Evolutionary conservation across 2,329 filamentous ascomycete genomes (phyloP).

Genomic region (Tolypocladium guangdongense): DNA sequence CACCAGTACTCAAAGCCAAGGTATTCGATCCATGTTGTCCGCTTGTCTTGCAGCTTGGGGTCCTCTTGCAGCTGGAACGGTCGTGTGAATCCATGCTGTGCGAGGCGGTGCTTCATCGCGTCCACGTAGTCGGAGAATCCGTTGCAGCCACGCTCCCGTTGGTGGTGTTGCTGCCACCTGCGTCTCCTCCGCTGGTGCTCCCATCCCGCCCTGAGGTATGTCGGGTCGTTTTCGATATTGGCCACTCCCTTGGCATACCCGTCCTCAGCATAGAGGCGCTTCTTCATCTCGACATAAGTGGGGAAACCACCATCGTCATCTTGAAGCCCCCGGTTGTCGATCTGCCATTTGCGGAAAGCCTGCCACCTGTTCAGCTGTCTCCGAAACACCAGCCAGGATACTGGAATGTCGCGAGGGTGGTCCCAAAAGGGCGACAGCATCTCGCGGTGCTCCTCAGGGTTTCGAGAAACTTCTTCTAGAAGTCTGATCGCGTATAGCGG

Average conservation of each 20-base stretch:
- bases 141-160: conserved; percentile 8
- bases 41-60: conserved; percentile 15
- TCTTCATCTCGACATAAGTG: conserved; percentile 3
- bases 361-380: conserved; percentile 16
- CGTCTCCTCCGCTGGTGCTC: conserved; percentile 1
- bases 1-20: conserved; percentile 18
- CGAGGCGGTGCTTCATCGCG: conserved; percentile 13
- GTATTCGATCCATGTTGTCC: conserved; percentile 26
- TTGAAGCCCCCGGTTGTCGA: conserved; percentile 11
- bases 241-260: too few species aligned
- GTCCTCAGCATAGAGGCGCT: neutral
- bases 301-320: conserved; percentile 10
- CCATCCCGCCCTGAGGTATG: conserved; percentile 5
- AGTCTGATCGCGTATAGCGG: conserved; percentile 17
- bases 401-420: neutral
- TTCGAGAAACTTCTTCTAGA: conserved; percentile 12
- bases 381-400: conserved; percentile 11
- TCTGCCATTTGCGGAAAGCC: conserved; percentile 20
- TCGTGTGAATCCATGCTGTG: too few species aligned
- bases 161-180: conserved; percentile 1
- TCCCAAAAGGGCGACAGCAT: conserved; percentile 15
- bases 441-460: conserved; percentile 12
- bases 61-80: conserved; percentile 19
- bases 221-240: conserved; percentile 6
- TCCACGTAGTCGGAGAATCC: conserved; percentile 13